phyloP scores from a whole-genome alignment of 805 yeast genomes.

The Teunomyces pallodes region DNA sequence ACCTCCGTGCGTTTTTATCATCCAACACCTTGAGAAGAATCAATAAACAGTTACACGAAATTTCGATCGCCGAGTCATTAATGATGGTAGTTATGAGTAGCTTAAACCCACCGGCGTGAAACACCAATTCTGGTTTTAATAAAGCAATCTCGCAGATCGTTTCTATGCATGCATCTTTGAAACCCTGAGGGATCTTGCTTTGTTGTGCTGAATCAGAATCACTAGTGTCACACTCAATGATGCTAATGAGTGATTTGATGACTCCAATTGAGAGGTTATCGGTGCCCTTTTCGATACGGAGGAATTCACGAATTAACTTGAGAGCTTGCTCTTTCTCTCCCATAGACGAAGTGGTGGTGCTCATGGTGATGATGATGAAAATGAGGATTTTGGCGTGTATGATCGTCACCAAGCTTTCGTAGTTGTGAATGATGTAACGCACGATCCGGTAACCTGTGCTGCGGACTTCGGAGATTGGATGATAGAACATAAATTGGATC shows the following conservation, averaged over 20 bases:
- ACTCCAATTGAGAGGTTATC: conserved; percentile 58
- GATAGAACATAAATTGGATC: conserved; percentile 59
- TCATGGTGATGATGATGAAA: conserved; percentile 61
- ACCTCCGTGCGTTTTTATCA: conserved; percentile 49
- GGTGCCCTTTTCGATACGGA: conserved; percentile 52
- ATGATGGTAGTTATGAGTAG: conserved; percentile 40
- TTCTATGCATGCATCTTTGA: conserved; percentile 47
- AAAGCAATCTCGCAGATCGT: conserved; percentile 38
- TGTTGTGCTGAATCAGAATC: background rate
- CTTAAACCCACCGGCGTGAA: conserved; percentile 55
- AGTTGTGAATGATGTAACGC: conserved; percentile 57
- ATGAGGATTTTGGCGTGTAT: conserved; percentile 57
- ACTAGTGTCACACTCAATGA: conserved; percentile 7
- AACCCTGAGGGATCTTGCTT: conserved; percentile 16
- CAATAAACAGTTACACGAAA: conserved; percentile 27
- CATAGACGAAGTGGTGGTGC: conserved; percentile 51
- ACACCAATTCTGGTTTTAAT: conserved; percentile 40
- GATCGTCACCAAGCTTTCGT: conserved; percentile 53
- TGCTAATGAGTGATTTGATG: conserved; percentile 55
- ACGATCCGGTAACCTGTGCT: conserved; percentile 77
- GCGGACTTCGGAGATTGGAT: conserved; percentile 56
- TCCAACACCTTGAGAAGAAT: conserved; percentile 59
- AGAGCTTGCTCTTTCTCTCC: conserved; percentile 77
- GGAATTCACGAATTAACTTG: conserved; percentile 61
- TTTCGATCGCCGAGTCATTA: conserved; percentile 16